These are phyloP conservation scores for Peronospora destructor DNA, from an alignment of 352 stramenopile genomes.

Conservation along the genomic window DNA sequence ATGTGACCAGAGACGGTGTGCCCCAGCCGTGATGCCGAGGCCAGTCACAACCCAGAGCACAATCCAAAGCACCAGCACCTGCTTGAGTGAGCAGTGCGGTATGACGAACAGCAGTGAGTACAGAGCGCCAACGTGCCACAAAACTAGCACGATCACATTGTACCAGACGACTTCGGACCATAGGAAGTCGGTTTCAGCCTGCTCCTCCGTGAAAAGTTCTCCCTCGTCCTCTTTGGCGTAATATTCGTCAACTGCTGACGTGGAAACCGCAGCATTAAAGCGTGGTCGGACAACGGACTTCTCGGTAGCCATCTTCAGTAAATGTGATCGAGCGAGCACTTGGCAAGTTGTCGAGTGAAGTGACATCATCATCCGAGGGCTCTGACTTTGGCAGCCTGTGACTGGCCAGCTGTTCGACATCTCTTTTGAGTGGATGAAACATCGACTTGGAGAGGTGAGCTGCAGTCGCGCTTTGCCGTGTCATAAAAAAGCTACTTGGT, in stretches of 20 bases:
- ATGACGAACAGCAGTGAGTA: slow-evolving; percentile 65
- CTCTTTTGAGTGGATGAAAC: background rate
- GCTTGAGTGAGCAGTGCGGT: slow-evolving; percentile 32
- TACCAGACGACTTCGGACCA: slow-evolving; percentile 83
- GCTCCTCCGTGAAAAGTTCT: slow-evolving; percentile 29
- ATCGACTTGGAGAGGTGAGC: too few relatives aligned
- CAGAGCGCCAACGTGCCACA: slow-evolving; percentile 70
- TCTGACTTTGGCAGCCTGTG: background rate
- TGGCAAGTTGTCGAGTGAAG: slow-evolving; percentile 19
- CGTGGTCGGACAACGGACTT: slow-evolving; percentile 1
- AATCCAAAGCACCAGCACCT: slow-evolving; percentile 60
- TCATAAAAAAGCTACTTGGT: too few relatives aligned
- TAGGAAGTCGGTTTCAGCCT: slow-evolving; percentile 33
- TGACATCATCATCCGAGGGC: slow-evolving; percentile 12
- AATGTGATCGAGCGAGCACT: background rate
- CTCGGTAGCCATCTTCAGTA: background rate
- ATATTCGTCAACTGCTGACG: slow-evolving; percentile 1
- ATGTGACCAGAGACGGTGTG: slow-evolving; percentile 96
- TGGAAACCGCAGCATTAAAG: slow-evolving; percentile 1
- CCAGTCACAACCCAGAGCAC: slow-evolving; percentile 72
- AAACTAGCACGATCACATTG: slow-evolving; percentile 58
- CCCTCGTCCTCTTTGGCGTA: slow-evolving; percentile 33
- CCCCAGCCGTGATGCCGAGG: slow-evolving; percentile 95
- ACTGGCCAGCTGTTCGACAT: slow-evolving; percentile 5
- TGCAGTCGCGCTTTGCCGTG: too few relatives aligned